Percentiles rank a stretch among this genome's conserved stretches.
Conservation (phyloP, 768 basidiomycete species). For the Lepiota venenata region DNA sequence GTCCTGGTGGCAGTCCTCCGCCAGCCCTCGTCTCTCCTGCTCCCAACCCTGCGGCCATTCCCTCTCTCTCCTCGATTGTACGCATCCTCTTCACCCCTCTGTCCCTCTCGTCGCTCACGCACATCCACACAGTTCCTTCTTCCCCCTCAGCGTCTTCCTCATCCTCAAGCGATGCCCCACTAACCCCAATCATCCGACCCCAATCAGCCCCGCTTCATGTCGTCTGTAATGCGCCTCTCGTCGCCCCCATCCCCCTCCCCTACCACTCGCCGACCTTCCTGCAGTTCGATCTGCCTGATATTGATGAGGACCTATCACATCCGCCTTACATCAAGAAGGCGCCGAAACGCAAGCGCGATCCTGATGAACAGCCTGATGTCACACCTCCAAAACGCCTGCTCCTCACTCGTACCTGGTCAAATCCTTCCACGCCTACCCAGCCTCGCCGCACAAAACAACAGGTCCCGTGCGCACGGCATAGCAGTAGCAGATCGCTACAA, state of each 20-base stretch:
- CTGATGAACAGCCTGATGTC: constrained; percentile 15
- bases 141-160: constrained; percentile 39
- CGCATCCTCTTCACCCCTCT: constrained; percentile 17
- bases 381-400: constrained; percentile 33
- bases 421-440: background rate
- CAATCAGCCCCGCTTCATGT: constrained; percentile 32
- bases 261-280: constrained; percentile 70
- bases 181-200: constrained; percentile 23
- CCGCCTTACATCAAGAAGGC: constrained; percentile 49
- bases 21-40: constrained; percentile 9
- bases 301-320: constrained; percentile 67
- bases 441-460: constrained; percentile 7
- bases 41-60: background rate
- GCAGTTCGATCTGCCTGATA: constrained; percentile 63
- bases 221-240: constrained; percentile 64
- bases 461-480: constrained; percentile 2
- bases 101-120: constrained; percentile 3
- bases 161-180: constrained; percentile 17
- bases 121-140: constrained; percentile 29
- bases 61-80: constrained; percentile 11
- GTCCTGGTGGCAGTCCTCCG: background rate
- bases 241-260: constrained; percentile 66
- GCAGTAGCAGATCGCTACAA: constrained; percentile 8
- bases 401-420: constrained; percentile 1
- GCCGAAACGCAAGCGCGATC: constrained; percentile 35